Conservation (phyloP, 2,329 filamentous ascomycete genomes). For the Colletotrichum godetiae region DNA sequence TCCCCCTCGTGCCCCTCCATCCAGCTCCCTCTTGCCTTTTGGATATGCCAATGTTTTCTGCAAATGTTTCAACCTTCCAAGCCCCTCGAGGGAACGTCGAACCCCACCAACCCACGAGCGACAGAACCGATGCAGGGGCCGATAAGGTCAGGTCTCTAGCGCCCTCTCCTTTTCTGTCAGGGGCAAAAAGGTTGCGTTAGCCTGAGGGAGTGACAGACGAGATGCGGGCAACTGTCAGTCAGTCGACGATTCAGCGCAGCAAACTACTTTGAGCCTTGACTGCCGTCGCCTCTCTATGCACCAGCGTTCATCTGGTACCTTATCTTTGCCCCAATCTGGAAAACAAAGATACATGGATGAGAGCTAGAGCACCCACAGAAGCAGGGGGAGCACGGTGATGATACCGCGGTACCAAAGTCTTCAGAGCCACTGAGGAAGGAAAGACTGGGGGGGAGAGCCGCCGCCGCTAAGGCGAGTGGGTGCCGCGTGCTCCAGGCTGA, state of each 20-base stretch:
- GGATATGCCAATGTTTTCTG: not conserved
- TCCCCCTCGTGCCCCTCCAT: not conserved
- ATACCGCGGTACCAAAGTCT: not conserved
- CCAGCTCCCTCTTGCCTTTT: not conserved
- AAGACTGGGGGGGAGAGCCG: constrained; percentile 4
- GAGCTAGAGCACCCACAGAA: not conserved
- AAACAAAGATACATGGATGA: not conserved
- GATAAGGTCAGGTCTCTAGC: not conserved
- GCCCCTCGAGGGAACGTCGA: not conserved
- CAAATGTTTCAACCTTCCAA: constrained; percentile 17
- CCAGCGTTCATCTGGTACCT: not conserved
- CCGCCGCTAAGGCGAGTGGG: constrained; percentile 26
- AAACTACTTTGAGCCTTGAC: too few species aligned
- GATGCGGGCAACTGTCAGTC: not conserved
- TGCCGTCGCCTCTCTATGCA: not conserved
- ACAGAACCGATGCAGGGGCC: constrained; percentile 13
- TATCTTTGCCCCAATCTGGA: not conserved
- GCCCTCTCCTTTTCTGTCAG: constrained; percentile 12
- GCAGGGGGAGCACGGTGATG: not conserved
- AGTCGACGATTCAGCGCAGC: not conserved
- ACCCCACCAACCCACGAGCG: not conserved
- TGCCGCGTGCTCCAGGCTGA: constrained; percentile 32
- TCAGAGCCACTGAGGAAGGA: not conserved
- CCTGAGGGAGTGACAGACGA: constrained; percentile 19
- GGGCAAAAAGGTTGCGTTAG: constrained; percentile 19